phyloP scores from a whole-genome alignment of 108 stramenopile species.

The Cyclotella atomus region DNA sequence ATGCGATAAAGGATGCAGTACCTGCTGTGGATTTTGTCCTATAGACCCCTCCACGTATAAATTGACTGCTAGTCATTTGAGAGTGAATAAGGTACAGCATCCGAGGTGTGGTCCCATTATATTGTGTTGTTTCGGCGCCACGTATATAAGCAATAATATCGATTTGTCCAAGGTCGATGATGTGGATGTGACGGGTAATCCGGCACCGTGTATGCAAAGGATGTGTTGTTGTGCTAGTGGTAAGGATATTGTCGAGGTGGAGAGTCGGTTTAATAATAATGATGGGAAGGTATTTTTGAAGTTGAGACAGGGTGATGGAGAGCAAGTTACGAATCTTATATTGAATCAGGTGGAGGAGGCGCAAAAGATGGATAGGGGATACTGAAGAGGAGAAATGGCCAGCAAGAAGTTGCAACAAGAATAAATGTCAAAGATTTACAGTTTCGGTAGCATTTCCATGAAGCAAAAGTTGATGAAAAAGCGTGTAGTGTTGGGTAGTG shows the following conservation, averaged over 20 bases:
- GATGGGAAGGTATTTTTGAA: constrained; percentile 34
- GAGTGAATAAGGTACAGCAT: constrained; percentile 49
- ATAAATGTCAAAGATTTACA: too few relatives aligned
- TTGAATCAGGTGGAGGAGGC: constrained; percentile 61
- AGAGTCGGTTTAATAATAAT: constrained; percentile 24
- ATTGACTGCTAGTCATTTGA: constrained; percentile 46
- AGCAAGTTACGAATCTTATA: constrained; percentile 45
- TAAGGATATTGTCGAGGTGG: constrained; percentile 20
- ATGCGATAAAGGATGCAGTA: constrained; percentile 5
- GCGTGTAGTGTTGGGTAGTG: too few relatives aligned
- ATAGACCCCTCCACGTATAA: constrained; percentile 53
- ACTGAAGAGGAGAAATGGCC: neutral
- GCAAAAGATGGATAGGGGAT: constrained; percentile 54
- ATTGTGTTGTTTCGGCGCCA: constrained; percentile 41
- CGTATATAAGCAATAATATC: constrained; percentile 49
- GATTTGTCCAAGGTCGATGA: constrained; percentile 57
- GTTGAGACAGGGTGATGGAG: constrained; percentile 41
- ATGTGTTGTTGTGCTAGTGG: constrained; percentile 41
- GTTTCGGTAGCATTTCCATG: too few relatives aligned
- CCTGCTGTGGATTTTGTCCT: constrained; percentile 52
- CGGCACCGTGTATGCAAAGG: constrained; percentile 50
- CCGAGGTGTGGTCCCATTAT: constrained; percentile 48
- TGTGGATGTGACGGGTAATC: constrained; percentile 54
- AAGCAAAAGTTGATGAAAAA: too few relatives aligned
- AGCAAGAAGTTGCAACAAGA: neutral